These are phyloP conservation scores for Atkinsonella hypoxylon DNA, from an alignment of 2,329 filamentous ascomycete species.

Conservation along the genomic window DNA sequence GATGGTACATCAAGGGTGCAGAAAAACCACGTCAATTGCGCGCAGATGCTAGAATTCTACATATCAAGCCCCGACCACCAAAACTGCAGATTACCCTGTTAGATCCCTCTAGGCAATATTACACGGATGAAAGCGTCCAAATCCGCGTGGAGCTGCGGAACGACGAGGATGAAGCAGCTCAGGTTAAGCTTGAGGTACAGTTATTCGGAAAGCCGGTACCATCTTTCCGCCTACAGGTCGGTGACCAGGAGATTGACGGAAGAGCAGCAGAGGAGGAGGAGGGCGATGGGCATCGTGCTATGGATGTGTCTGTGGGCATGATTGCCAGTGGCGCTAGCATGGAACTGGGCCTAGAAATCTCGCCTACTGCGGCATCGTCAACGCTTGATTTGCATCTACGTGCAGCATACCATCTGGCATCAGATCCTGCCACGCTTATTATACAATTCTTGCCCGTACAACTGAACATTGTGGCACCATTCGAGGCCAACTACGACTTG, in stretches of 20 bases:
- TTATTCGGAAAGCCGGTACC: slow-evolving; percentile 49
- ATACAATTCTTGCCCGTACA: slow-evolving; percentile 59
- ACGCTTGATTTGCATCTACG: slow-evolving; percentile 60
- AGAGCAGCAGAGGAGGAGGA: slow-evolving; percentile 17
- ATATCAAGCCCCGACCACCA: slow-evolving; percentile 76
- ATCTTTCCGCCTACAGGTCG: slow-evolving; percentile 28
- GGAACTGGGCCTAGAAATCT: slow-evolving; percentile 35
- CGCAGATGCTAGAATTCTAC: slow-evolving; percentile 43
- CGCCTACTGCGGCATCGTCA: slow-evolving; percentile 36
- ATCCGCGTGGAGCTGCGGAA: slow-evolving; percentile 64
- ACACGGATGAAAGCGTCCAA: slow-evolving; percentile 66
- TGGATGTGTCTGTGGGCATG: slow-evolving; percentile 31
- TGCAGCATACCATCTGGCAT: slow-evolving; percentile 64
- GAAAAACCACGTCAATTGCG: slow-evolving; percentile 35
- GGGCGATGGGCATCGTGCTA: slow-evolving; percentile 30
- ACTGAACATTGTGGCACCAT: slow-evolving; percentile 66
- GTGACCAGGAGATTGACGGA: slow-evolving; percentile 20
- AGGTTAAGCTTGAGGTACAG: slow-evolving; percentile 56
- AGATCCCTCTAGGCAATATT: slow-evolving; percentile 59
- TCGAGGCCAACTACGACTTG: slow-evolving; percentile 86
- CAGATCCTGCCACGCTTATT: slow-evolving; percentile 71
- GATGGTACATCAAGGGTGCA: slow-evolving; percentile 38
- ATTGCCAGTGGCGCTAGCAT: slow-evolving; percentile 33
- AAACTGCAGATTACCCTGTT: slow-evolving; percentile 69
- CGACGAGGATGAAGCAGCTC: slow-evolving; percentile 68